Base-by-base conservation (phyloP, 768 basidiomycete genomes). In the Lactifluus volemus region DNA sequence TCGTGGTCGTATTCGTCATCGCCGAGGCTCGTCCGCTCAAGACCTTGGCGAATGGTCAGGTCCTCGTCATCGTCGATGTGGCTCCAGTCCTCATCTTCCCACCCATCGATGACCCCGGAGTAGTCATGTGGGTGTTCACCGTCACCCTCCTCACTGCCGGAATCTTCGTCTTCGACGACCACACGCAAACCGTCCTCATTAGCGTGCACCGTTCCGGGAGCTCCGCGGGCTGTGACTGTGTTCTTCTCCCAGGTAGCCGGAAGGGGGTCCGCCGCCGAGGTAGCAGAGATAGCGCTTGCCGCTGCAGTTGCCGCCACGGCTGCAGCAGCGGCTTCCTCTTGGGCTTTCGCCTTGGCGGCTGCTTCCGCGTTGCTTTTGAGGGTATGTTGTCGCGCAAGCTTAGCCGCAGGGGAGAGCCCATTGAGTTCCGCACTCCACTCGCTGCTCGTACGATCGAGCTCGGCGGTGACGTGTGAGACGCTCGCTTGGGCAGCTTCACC, bases 371-470 rank as follows among this genome's bases (percentile, higher is more conserved):
- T 91, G 58, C 81, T 89, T 77, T 88, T 91, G 62, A 97, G 82
- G 5, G 94, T 97, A 72, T 96, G 93, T 71, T 94, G 91, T 45
- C 94, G 71, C 1, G 91, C 93, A 11, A 96, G 79, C 71, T 88
- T 86, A 3, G 94, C 94, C 15, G 94, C 94, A 7, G 94, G 94
- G 68, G 88, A 89, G 25, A 96, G 74, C 8, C 92, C 94, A 53
- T 80, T 83, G 76, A 91, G 73, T 59, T 79, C 73, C 5, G 78
- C 71, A 63, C 74, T 75, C 61, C 84, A 66, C 51, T 78, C 79
- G 51, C 75, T 81, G 84, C 88, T 88, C 67, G 77, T 72, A 65
- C 88, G 78, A 64, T 94, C 93, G 58, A 90, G 77, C 75, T 97
- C 92, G 1, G 86, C 93, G 14, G 90, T 86, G 44, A 85, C 92